These are phyloP conservation scores for Leccinum broughii DNA, from an alignment of 768 basidiomycete species.

Conservation along the genomic window DNA sequence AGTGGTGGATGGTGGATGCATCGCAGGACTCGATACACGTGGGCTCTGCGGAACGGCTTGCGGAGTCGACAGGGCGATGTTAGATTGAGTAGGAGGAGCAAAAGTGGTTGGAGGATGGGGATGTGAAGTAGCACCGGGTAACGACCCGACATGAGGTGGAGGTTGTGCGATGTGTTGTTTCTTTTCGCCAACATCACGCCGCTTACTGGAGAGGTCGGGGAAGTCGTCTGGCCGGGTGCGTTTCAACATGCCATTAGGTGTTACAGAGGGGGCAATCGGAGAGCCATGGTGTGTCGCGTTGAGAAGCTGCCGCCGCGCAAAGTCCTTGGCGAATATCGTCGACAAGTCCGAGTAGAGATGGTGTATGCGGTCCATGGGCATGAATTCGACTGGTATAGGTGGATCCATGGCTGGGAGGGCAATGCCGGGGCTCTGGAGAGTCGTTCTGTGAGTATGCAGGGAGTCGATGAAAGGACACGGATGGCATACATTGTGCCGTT, in stretches of 20 bases:
- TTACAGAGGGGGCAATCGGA: conserved; percentile 17
- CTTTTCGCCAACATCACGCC: conserved; percentile 68
- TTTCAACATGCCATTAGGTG: conserved; percentile 46
- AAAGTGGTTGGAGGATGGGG: conserved; percentile 25
- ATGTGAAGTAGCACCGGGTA: conserved; percentile 19
- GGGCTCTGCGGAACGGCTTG: conserved; percentile 31
- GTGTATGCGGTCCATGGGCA: conserved; percentile 58
- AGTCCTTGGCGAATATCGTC: conserved; percentile 60
- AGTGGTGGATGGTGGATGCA: conserved; percentile 28
- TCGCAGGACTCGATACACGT: conserved; percentile 35
- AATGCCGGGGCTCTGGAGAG: conserved; percentile 34
- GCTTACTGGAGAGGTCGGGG: conserved; percentile 52
- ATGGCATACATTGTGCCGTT: conserved; percentile 48
- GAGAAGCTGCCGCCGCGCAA: conserved; percentile 44
- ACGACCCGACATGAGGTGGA: conserved; percentile 16
- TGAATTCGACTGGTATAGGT: conserved; percentile 51
- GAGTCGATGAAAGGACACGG: conserved; percentile 4
- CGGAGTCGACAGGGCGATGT: conserved; percentile 14
- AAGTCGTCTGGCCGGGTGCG: conserved; percentile 61
- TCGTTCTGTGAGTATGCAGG: conserved; percentile 5
- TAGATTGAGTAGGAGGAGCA: conserved; percentile 20
- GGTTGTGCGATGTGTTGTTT: conserved; percentile 49
- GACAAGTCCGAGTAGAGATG: conserved; percentile 65
- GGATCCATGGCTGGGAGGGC: conserved; percentile 59
- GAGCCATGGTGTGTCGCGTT: conserved; percentile 31